phyloP scores from a whole-genome alignment of 2,329 filamentous ascomycete genomes.

The Nectriaceae sp. region DNA sequence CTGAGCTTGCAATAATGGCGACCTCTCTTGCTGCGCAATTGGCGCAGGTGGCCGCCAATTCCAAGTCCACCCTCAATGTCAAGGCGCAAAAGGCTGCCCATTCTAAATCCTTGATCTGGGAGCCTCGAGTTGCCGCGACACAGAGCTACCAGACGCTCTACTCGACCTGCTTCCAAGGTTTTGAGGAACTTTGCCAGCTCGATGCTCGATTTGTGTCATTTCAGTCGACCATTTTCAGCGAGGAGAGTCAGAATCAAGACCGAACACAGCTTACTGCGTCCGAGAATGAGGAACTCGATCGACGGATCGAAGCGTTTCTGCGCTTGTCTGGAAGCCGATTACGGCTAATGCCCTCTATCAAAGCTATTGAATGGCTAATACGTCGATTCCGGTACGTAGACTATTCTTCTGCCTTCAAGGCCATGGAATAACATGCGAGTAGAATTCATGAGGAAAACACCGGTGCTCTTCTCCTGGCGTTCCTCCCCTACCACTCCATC shows the following conservation, averaged over 20 bases:
- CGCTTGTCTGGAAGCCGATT: constrained; percentile 75
- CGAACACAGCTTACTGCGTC: constrained; percentile 77
- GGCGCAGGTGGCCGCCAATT: constrained; percentile 86
- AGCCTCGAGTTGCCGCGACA: constrained; percentile 76
- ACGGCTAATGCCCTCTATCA: constrained; percentile 83
- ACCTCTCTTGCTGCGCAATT: constrained; percentile 91
- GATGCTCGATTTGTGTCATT: constrained; percentile 79
- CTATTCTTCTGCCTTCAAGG: neutral
- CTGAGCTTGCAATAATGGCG: constrained; percentile 58
- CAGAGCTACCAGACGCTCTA: constrained; percentile 92
- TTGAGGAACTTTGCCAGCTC: constrained; percentile 85
- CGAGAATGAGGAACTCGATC: constrained; percentile 82
- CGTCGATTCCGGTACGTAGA: constrained; percentile 76
- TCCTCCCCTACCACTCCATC: constrained; percentile 88
- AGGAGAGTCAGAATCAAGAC: constrained; percentile 89
- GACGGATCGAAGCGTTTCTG: constrained; percentile 78
- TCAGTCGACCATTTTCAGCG: constrained; percentile 80
- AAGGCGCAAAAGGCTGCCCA: constrained; percentile 92
- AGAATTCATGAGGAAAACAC: constrained; percentile 94
- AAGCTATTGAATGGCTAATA: constrained; percentile 93
- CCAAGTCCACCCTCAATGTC: constrained; percentile 86
- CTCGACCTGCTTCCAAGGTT: constrained; percentile 84
- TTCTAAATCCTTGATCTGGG: constrained; percentile 93
- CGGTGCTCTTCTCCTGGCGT: constrained; percentile 74
- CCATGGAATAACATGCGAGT: constrained; percentile 10